Evolutionary conservation across 805 yeast species (phyloP), one percentile per base, ranked within the genome.

Genomic region (Candida sakaeoensis): DNA sequence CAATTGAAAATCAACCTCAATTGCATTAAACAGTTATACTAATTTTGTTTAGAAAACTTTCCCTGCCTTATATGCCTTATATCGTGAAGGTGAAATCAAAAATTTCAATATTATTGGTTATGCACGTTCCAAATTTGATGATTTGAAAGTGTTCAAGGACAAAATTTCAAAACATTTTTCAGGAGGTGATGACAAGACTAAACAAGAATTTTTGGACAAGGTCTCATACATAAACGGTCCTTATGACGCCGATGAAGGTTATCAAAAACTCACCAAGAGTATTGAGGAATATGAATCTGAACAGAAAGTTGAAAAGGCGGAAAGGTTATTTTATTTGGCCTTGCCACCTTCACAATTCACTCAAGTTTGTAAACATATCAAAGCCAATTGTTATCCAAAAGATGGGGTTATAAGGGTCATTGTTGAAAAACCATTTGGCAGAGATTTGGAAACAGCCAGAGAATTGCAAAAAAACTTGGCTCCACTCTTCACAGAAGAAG

Each of bases 361-460:
- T 40, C 62, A 72, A 25, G 98, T 91, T 33, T 87, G 93, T 36
- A 63, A 70, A 34, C 78, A 85, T 46, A 68, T 93, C 56, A 88
- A 85, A 66, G 66, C 77, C 51, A 62, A 75, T 54, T 77, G 78
- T 49, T 85, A 89, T 61, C 79, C 83, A 27, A 58, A 63, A 27
- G 68, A 76, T 39, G 96, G 95, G 39, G 56, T 73, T 40, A 48
- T 88, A 26, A 79, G 96, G 61, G 69, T 93, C 50, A 87, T 93
- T 55, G 86, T 93, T 40, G 99, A 93, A 69, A 93, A 93, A 72
- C 99, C 99, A 28, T 93, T 93, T 58, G 99, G 99, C 47, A 93
- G 80, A 61, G 98, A 93, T 61, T 76, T 93, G 53, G 76, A 74
- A 45, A 73, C 88, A 39, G 80, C 95, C 3, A 77, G 87, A 54